Conservation (phyloP, 2,329 filamentous ascomycete genomes). For the Chrysosporium queenslandicum region DNA sequence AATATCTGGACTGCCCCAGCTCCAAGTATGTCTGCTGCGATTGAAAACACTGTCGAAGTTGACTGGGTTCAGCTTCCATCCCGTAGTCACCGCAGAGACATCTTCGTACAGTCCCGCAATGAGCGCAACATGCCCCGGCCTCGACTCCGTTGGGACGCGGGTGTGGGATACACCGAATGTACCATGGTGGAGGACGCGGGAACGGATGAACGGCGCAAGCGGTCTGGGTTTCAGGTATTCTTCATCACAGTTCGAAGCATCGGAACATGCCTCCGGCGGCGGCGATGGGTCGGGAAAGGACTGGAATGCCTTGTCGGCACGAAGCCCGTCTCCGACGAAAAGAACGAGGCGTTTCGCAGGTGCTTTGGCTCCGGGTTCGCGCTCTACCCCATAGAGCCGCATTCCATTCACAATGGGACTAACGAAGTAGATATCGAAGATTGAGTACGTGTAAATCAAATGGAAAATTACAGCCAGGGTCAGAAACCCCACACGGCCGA, state of each 20-base stretch:
- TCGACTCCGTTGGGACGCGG: constrained; percentile 88
- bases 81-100: constrained; percentile 91
- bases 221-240: constrained; percentile 62
- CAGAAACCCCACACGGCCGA: constrained; percentile 70
- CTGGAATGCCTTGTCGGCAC: constrained; percentile 96
- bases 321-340: constrained; percentile 93
- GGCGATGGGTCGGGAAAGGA: constrained; percentile 78
- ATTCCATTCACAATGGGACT: constrained; percentile 96
- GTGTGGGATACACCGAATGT: constrained; percentile 98
- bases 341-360: constrained; percentile 85
- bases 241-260: constrained; percentile 45
- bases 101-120: constrained; percentile 97
- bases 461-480: constrained; percentile 86
- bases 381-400: constrained; percentile 64
- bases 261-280: constrained; percentile 23
- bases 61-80: constrained; percentile 97
- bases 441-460: constrained; percentile 83
- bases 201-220: constrained; percentile 83
- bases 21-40: constrained; percentile 92
- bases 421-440: constrained; percentile 98
- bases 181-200: constrained; percentile 73
- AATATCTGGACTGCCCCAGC: constrained; percentile 97
- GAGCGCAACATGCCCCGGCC: constrained; percentile 89
- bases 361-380: constrained; percentile 49
- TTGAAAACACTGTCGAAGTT: constrained; percentile 99